Evolutionary conservation across 2,329 filamentous ascomycete species (phyloP).

Genomic region (Diaporthe destruens): DNA sequence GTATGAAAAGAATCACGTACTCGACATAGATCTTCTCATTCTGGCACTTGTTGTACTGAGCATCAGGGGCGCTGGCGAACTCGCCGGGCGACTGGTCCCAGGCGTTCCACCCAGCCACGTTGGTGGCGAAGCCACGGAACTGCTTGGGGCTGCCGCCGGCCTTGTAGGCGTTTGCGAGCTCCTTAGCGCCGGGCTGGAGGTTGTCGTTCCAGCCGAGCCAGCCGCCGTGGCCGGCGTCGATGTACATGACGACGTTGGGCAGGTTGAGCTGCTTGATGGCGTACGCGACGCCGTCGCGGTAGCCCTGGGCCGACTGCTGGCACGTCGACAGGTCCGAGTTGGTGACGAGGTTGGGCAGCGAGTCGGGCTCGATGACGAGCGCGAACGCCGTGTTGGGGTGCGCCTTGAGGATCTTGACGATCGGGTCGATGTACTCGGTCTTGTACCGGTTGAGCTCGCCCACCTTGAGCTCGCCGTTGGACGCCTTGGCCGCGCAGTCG

Average conservation of each 20-base stretch:
- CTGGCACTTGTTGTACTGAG: slow-evolving; percentile 15
- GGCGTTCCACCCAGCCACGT: slow-evolving; percentile 69
- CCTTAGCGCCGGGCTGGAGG: slow-evolving; percentile 60
- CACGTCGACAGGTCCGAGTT: slow-evolving; percentile 68
- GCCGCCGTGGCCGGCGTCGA: slow-evolving; percentile 69
- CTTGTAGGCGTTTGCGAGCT: slow-evolving; percentile 63
- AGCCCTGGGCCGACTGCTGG: slow-evolving; percentile 64
- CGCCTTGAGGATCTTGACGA: slow-evolving; percentile 63
- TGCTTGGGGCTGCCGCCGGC: slow-evolving; percentile 62
- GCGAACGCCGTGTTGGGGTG: slow-evolving; percentile 64
- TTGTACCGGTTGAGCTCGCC: slow-evolving; percentile 61
- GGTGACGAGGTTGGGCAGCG: slow-evolving; percentile 72
- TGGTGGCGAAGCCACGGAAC: slow-evolving; percentile 68
- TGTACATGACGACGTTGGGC: slow-evolving; percentile 69
- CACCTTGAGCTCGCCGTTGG: slow-evolving; percentile 72
- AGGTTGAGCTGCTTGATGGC: slow-evolving; percentile 65
- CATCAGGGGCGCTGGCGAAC: slow-evolving; percentile 56
- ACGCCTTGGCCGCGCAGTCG: slow-evolving; percentile 73
- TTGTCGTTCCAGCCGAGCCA: slow-evolving; percentile 72
- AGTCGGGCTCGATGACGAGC: slow-evolving; percentile 69
- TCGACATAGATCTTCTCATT: slow-evolving; percentile 57
- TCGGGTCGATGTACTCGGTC: slow-evolving; percentile 59
- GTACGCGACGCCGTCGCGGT: slow-evolving; percentile 67
- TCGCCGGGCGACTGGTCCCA: slow-evolving; percentile 58
- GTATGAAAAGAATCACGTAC: slow-evolving; percentile 47